Base-by-base conservation (phyloP, 139 green algal species). In the Zygnema circumcarinatum region DNA sequence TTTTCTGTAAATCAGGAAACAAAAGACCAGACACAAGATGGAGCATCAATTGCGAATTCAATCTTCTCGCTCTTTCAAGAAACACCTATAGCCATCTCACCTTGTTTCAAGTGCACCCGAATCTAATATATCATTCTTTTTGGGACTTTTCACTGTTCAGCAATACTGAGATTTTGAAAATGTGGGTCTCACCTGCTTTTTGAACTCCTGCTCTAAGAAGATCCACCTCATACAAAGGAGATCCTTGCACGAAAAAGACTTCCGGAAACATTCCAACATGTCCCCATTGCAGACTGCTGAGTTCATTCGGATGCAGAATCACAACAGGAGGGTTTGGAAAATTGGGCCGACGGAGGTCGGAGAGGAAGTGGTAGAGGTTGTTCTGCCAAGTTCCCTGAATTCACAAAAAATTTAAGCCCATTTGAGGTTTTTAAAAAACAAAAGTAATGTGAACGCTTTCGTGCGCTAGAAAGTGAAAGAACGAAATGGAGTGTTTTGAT, bases 221-320 rank as follows among this genome's bases (percentile, higher is more conserved):
- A 42, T 89, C 84, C 33, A 89, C 31, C 31, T 88, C 35, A 40
- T 82, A 89, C 22, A 78, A 32, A 35, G 76, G 76, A 40, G 84
- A 89, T 31, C 84, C 84, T 32, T 86, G 84, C 33, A 89, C 29
- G 84, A 81, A 89, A 56, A 81, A 90, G n/a, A 89, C 84, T 32
- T 81, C 81, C 2, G 7, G 52, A 56, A 89, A 89, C 1, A 47
- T 16, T 33, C 84, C 84, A 39, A 89, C 54, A 52, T 25, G 20
- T 25, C 84, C 84, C 84, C 84, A 89, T 67, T 88, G 38, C 35
- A 38, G 29, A 20, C 16, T 31, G n/a, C 29, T 52, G 20, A 67
- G 84, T 21, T 90, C 53, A 3, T 42, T 35, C 21, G 83, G 35
- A 29, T 29, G 36, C 16, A 89, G 80, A 31, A 89, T 83, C 22